Base-by-base conservation (phyloP, 208 protist species). In the Acanthamoeba lenticulata region DNA sequence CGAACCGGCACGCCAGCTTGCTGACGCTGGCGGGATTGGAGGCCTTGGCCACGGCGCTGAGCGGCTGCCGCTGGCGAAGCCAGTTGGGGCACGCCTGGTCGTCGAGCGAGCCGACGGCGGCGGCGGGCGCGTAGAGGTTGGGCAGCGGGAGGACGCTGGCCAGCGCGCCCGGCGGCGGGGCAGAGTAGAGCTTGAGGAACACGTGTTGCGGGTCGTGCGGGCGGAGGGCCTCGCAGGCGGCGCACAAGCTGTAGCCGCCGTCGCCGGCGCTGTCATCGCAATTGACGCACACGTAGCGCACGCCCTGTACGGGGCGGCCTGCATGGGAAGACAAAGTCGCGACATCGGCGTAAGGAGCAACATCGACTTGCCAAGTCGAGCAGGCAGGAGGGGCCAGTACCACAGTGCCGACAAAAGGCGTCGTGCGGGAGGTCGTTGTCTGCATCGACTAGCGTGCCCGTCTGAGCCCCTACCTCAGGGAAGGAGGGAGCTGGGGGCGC, bases 1-100 rank as follows among this genome's bases (percentile, higher is more conserved):
- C 57, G 52, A 95, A 95, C 34, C 94, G 88, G 15, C 81, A 81
- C 36, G 34, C 60, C 27, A 72, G 44, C 32, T 34, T 45, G 4
- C n/a, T 7, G 45, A 6, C 65, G n/a, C 36, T 34, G 17, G 3
- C 65, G n/a, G n/a, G n/a, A n/a, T n/a, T n/a, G n/a, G n/a, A n/a
- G n/a, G 65, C n/a, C n/a, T n/a, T n/a, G n/a, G n/a, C n/a, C n/a
- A n/a, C n/a, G n/a, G n/a, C 45, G 29, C 34, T 32, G 77, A 38
- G 27, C 27, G 44, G 9, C 77, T 57, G 27, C 4, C 45, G 77
- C 44, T 57, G 77, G n/a, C 77, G 45, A 19, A 47, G 32, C 44
- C 77, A 86, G 44, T 86, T 86, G 44, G 77, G 44, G 9, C 45
- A 32, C 44, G 77, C 7, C 36, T 44, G 74, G 40, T 0, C 32